phyloP scores from a whole-genome alignment of 2,329 filamentous ascomycete species.

The Huntiella moniliformis region DNA sequence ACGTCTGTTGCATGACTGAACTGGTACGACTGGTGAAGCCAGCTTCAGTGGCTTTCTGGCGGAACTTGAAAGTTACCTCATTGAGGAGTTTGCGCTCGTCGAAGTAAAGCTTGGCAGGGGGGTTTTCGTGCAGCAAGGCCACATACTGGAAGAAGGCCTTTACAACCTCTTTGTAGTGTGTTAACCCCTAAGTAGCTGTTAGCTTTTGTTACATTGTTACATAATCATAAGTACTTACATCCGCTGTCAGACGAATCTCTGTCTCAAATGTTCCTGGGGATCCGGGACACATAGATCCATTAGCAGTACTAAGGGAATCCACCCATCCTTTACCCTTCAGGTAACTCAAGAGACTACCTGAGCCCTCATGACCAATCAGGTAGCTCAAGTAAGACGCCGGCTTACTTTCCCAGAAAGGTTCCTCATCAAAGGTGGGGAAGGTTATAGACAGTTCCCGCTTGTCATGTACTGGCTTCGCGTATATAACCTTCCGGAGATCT shows the following conservation, averaged over 20 bases:
- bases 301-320: conserved; percentile 62
- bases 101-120: conserved; percentile 83
- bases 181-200: conserved; percentile 37
- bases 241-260: conserved; percentile 62
- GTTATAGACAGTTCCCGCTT: conserved; percentile 58
- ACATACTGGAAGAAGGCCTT: conserved; percentile 86
- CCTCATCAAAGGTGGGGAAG: conserved; percentile 76
- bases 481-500: conserved; percentile 48
- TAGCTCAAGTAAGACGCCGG: conserved; percentile 77
- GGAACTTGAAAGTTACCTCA: conserved; percentile 89
- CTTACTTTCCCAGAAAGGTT: conserved; percentile 57
- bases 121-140: conserved; percentile 58
- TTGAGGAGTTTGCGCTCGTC: conserved; percentile 79
- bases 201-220: background rate
- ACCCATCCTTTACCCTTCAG: conserved; percentile 84
- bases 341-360: conserved; percentile 78
- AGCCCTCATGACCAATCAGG: conserved; percentile 79
- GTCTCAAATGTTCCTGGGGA: conserved; percentile 60
- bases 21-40: conserved; percentile 74
- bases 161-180: conserved; percentile 63
- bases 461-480: conserved; percentile 85
- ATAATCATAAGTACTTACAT: conserved; percentile 29
- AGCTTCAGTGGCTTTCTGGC: conserved; percentile 77
- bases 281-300: conserved; percentile 59
- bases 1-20: conserved; percentile 75